Base-by-base conservation (phyloP, 768 basidiomycete genomes). In the Suillus fuscotomentosus region DNA sequence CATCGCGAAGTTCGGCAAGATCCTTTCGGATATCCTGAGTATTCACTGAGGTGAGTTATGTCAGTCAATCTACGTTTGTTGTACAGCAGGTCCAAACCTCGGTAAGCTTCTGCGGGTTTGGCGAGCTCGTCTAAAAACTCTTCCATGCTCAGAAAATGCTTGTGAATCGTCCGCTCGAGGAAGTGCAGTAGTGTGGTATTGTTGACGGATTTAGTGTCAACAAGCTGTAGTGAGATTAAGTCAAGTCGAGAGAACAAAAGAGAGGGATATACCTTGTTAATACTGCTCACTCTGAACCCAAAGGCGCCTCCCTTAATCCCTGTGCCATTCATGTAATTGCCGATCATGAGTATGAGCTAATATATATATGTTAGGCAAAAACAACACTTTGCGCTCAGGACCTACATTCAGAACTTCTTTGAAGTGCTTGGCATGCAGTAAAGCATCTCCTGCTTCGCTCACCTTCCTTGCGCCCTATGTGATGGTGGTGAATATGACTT, bases 261-360 rank as follows among this genome's bases (percentile, higher is more conserved):
- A 10, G 7, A 56, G 22, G 67, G 5, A 51, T 79, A 66, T 70
- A 89, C 95, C 84, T 95, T 95, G 80, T 99, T 99, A 77, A 99
- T 96, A 76, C 95, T 97, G 78, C 94, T 95, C 60, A 99, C 88
- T 71, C 92, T 88, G 85, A 99, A 99, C 65, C 97, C 97, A 70
- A 93, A 97, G 1, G 97, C 97, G 39, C 96, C 96, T 62, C 97
- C 97, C 75, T 97, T 97, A 70, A 94, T 85, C 61, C 96, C 95
- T 61, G 94, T 91, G 7, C 95, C 94, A 73, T 99, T 99, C 90
- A 99, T 95, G 76, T 95, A 99, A 75, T 99, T 99, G 50, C 97
- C 97, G 69, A 99, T 87, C 69, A 96, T 83, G 15, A 99, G 88
- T 68, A 99, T 97, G 48, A 99, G 85, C 90, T 90, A 61, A 22